Evolutionary conservation across 495 filamentous ascomycete genomes (phyloP), one percentile per base, ranked within the genome.

Genomic region (Podospora australis): DNA sequence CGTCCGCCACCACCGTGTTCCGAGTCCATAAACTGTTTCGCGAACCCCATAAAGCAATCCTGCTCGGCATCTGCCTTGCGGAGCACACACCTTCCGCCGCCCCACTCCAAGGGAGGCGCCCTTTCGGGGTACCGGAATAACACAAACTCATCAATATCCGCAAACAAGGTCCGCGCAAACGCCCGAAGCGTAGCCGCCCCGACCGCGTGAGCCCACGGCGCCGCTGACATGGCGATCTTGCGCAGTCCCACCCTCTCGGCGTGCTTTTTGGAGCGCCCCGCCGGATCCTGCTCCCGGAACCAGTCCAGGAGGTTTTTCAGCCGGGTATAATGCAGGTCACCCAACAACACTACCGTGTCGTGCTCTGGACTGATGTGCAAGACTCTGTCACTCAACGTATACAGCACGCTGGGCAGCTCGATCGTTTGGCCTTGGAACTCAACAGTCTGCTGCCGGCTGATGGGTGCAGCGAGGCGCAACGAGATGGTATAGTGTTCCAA

Each of bases 201-300:
- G 0, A 49, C 54, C 46, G 46, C 44, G 54, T 80, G 83, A 50
- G 76, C 70, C 25, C 79, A 79, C n/a, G 79, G 77, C 51, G 80
- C 83, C 17, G 80, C 62, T 47, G 81, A 78, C 57, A 71, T 75
- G 2, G 69, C 68, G 46, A 78, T 73, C 63, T 78, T 82, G 49
- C 82, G 80, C 28, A 83, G 63, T 24, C 83, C 78, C 55, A 78
- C 49, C 0, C n/a, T n/a, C n/a, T n/a, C n/a, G n/a, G 24, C 44
- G 6, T 46, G 16, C 28, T 25, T 10, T 16, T 40, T n/a, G 13
- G 11, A 11, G 4, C 28, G 10, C 6, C 11, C 23, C 38, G n/a
- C 3, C 40, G 19, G 6, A 17, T 57, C 58, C 39, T 41, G 34
- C 21, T 41, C 24, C 11, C 57, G 54, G 50, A 60, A 60, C 57